phyloP scores from a whole-genome alignment of 1,139 yeast genomes.

The Pneumocystis carinii region DNA sequence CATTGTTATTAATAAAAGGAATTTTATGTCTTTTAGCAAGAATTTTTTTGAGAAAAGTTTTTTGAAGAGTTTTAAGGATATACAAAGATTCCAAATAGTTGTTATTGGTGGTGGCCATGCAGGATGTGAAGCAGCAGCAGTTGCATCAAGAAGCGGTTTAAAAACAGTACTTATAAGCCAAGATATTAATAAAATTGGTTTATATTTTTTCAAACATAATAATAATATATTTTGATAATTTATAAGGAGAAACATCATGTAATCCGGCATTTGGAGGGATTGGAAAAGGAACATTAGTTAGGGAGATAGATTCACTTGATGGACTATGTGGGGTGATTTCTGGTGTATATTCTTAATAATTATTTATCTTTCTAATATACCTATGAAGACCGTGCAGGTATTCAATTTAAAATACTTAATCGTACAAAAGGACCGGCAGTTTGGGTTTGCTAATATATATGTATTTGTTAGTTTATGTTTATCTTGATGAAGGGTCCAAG shows the following conservation, averaged over 20 bases:
- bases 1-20: not conserved
- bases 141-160: conserved; percentile 73
- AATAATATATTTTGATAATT: not conserved
- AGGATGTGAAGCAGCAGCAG: conserved; percentile 95
- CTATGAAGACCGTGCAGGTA: conserved; percentile 61
- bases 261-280: conserved; percentile 98
- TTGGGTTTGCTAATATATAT: conserved; percentile 30
- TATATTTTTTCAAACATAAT: not conserved
- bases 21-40: not conserved
- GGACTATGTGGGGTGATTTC: conserved; percentile 77
- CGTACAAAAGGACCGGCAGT: conserved; percentile 91
- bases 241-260: conserved; percentile 57
- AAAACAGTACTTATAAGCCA: conserved; percentile 69
- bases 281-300: conserved; percentile 83
- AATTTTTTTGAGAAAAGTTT: not conserved
- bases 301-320: conserved; percentile 92
- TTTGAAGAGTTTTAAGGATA: not conserved
- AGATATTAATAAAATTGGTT: conserved; percentile 53
- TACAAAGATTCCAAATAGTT: conserved; percentile 37
- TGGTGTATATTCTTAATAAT: not conserved
- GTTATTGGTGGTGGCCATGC: conserved; percentile 99
- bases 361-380: not conserved
- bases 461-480: not conserved
- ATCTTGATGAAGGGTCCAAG: conserved; percentile 52
- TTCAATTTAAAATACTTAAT: conserved; percentile 77